Evolutionary conservation across 2,329 filamentous ascomycete genomes (phyloP).

Genomic region (Ceratocystis papillata): DNA sequence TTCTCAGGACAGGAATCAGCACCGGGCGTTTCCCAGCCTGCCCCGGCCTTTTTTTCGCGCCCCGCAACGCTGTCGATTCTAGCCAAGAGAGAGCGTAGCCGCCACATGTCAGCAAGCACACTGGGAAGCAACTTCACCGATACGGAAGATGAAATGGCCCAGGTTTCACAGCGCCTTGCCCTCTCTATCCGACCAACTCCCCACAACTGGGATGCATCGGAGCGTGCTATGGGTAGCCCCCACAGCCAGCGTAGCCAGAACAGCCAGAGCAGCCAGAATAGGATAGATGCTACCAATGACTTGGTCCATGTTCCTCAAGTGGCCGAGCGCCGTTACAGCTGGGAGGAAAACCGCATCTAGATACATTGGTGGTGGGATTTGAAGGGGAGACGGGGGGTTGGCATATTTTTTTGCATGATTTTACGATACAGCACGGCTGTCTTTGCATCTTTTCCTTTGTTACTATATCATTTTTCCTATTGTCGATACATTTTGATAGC

Average conservation of each 20-base stretch:
- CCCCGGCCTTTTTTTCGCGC: constrained; percentile 5
- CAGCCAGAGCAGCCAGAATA: constrained; percentile 37
- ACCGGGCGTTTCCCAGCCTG: background rate
- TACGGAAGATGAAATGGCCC: constrained; percentile 33
- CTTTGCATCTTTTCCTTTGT: constrained; percentile 17
- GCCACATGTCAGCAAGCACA: constrained; percentile 32
- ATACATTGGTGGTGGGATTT: background rate
- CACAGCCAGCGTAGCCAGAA: constrained; percentile 33
- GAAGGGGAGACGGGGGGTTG: background rate
- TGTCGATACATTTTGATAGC: constrained; percentile 15
- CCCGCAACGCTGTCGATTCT: constrained; percentile 1
- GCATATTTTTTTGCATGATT: constrained; percentile 13
- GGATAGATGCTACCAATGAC: constrained; percentile 38
- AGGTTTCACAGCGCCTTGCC: background rate
- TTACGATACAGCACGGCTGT: constrained; percentile 14
- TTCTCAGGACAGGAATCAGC: background rate
- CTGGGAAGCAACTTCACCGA: constrained; percentile 43
- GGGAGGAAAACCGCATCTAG: constrained; percentile 33
- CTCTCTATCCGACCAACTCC: constrained; percentile 27
- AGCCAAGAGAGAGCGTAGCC: constrained; percentile 6
- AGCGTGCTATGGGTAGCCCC: constrained; percentile 13
- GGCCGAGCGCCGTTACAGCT: constrained; percentile 42
- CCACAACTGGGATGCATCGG: constrained; percentile 3
- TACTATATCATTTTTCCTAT: constrained; percentile 20
- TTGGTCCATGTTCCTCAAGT: constrained; percentile 43